A percentile compares a stretch with the other conserved stretches of the same genome.
Conservation (phyloP, 768 basidiomycete genomes). For the Naganishia vishniacii region DNA sequence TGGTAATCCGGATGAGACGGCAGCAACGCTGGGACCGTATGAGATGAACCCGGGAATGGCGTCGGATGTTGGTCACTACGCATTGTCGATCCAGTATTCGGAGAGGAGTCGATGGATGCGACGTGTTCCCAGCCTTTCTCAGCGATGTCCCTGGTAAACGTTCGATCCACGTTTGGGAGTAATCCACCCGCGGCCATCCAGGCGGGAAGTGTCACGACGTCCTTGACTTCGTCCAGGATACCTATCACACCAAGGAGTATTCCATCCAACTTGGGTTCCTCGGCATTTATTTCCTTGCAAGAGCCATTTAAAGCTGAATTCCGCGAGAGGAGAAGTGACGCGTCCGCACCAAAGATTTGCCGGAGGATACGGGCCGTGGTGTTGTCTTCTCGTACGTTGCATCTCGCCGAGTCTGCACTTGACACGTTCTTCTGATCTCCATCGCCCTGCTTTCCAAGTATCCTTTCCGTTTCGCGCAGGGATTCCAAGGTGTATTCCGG, state of each 20-base stretch:
- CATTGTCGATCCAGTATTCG: no score
- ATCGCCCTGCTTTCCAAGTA: not conserved
- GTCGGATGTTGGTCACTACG: not conserved
- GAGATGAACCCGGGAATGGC: not conserved
- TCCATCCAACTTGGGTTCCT: slow-evolving; percentile 31
- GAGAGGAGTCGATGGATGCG: slow-evolving; percentile 29
- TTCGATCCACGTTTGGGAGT: slow-evolving; percentile 16
- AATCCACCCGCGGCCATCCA: slow-evolving; percentile 44
- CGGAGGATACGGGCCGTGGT: not conserved
- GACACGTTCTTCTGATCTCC: not conserved
- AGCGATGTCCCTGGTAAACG: slow-evolving; percentile 10
- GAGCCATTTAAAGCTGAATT: not conserved
- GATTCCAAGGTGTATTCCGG: slow-evolving; percentile 36
- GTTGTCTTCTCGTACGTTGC: not conserved
- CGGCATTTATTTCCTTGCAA: not conserved
- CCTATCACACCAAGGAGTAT: slow-evolving; percentile 43
- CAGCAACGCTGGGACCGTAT: slow-evolving; percentile 15
- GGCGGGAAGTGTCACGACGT: slow-evolving; percentile 39
- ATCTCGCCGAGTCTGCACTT: not conserved
- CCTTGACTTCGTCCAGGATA: slow-evolving; percentile 36
- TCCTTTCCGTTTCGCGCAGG: not conserved
- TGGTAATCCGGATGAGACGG: slow-evolving; percentile 22
- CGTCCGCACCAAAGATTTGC: slow-evolving; percentile 2
- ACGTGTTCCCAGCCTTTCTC: slow-evolving; percentile 47
- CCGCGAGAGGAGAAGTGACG: not conserved